Percentiles rank a stretch among this genome's conserved stretches.
phyloP scores from a whole-genome alignment of 208 protist species.

The Leishmania turanica region DNA sequence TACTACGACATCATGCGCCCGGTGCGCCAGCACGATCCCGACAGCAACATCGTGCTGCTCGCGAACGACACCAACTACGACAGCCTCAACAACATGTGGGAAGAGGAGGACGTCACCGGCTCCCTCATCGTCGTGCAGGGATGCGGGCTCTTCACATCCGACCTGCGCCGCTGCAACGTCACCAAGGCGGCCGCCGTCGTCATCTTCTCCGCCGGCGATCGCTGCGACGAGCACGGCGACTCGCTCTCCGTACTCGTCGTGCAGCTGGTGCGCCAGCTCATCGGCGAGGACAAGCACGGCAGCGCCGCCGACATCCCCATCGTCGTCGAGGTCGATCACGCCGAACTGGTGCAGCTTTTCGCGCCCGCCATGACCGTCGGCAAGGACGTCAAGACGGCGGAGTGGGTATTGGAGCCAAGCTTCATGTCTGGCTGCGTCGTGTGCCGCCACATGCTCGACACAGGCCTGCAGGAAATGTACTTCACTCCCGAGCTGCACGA shows the following conservation, averaged over 20 bases:
- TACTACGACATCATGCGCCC: slow-evolving; percentile 44
- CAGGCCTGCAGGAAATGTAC: slow-evolving; percentile 39
- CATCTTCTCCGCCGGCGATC: slow-evolving; percentile 43
- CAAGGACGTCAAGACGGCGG: slow-evolving; percentile 19
- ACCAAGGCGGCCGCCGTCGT: slow-evolving; percentile 32
- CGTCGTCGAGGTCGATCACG: slow-evolving; percentile 39
- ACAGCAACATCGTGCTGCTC: slow-evolving; percentile 39
- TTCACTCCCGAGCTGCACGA: slow-evolving; percentile 34
- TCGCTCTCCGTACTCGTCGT: slow-evolving; percentile 36
- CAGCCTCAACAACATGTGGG: slow-evolving; percentile 41
- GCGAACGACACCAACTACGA: slow-evolving; percentile 37
- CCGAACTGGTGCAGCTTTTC: slow-evolving; percentile 29
- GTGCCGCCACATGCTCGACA: slow-evolving; percentile 50
- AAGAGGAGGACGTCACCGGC: slow-evolving; percentile 33
- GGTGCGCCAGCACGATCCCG: slow-evolving; percentile 36
- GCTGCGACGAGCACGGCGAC: slow-evolving; percentile 44
- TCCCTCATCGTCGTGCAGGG: slow-evolving; percentile 37
- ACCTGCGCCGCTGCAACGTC: slow-evolving; percentile 45
- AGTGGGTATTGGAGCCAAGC: slow-evolving; percentile 44
- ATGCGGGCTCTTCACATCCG: slow-evolving; percentile 38
- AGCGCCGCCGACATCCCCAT: slow-evolving; percentile 31
- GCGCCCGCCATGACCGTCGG: slow-evolving; percentile 11
- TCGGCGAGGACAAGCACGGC: slow-evolving; percentile 21
- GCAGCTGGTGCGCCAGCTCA: slow-evolving; percentile 31
- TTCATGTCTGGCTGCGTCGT: slow-evolving; percentile 46